Percentiles rank a stretch among this genome's conserved stretches.
Evolutionary conservation across 108 stramenopile genomes (phyloP).

Genomic region (Pelagomonas calceolata): DNA sequence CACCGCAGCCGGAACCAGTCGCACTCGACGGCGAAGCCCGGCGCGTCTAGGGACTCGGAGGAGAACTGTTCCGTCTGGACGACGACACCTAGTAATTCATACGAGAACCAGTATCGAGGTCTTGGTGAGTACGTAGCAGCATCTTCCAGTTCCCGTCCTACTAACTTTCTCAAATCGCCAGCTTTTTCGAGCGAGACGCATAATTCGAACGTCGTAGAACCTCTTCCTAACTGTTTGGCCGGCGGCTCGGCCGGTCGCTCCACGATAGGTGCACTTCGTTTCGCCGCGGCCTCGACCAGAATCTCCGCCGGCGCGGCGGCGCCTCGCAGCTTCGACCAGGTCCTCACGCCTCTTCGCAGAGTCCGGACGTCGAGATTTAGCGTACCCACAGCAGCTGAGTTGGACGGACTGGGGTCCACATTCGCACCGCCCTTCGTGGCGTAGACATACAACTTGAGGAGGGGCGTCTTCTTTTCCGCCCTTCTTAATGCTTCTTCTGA

Average conservation of each 20-base stretch:
- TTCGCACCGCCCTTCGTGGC: not conserved
- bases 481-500: too few relatives aligned
- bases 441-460: not conserved
- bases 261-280: too few relatives aligned
- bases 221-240: not conserved
- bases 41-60: not conserved
- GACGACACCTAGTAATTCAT: not conserved
- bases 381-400: not conserved
- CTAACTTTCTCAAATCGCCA: not conserved
- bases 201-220: not conserved
- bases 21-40: not conserved
- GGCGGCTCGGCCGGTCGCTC: not conserved
- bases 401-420: not conserved
- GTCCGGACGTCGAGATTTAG: not conserved
- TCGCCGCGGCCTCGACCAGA: not conserved
- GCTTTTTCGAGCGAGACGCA: not conserved
- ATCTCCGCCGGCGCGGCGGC: not conserved
- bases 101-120: not conserved
- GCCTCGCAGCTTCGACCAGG: not conserved
- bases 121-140: not conserved
- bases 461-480: too few relatives aligned
- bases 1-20: not conserved
- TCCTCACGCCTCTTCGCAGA: not conserved
- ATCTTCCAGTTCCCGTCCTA: not conserved
- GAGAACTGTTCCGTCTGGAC: not conserved